Evolutionary conservation across 2,329 filamentous ascomycete species (phyloP).

Genomic region (Sclerotinia minor): DNA sequence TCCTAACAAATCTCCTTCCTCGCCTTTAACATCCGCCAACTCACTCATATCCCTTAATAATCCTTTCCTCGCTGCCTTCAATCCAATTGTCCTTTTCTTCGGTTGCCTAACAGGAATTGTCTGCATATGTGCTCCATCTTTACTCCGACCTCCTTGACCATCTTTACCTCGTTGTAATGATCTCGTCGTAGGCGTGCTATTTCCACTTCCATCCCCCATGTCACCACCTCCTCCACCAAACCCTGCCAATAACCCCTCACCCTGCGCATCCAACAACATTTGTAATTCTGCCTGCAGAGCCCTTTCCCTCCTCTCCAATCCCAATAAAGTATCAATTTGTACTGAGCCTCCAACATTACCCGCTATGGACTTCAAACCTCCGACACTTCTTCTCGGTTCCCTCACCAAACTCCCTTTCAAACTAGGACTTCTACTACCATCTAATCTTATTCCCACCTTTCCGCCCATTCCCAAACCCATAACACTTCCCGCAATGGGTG

Average conservation of each 20-base stretch:
- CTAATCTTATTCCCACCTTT: not conserved
- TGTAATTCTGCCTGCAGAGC: conserved; percentile 60
- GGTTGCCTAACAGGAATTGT: conserved; percentile 64
- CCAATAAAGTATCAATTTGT: conserved; percentile 42
- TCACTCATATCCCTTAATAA: conserved; percentile 64
- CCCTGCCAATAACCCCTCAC: conserved; percentile 46
- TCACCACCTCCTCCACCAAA: conserved; percentile 37
- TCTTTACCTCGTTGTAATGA: conserved; percentile 29
- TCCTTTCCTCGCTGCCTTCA: conserved; percentile 64
- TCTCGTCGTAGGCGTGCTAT: conserved; percentile 34
- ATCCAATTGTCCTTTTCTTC: conserved; percentile 51
- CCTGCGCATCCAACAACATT: conserved; percentile 58
- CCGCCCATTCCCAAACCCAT: conserved; percentile 10
- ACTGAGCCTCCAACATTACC: not conserved
- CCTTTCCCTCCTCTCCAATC: conserved; percentile 50
- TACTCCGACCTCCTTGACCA: conserved; percentile 26
- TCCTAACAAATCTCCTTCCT: conserved; percentile 64
- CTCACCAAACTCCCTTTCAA: not conserved
- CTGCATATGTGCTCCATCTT: conserved; percentile 32
- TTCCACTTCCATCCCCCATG: conserved; percentile 41
- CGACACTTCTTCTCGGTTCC: not conserved
- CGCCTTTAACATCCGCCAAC: conserved; percentile 64
- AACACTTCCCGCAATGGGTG: conserved; percentile 36
- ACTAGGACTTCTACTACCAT: conserved; percentile 10
- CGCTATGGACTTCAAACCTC: not conserved